phyloP scores from a whole-genome alignment of 441 rosid genomes.

The Syzygium malaccense region DNA sequence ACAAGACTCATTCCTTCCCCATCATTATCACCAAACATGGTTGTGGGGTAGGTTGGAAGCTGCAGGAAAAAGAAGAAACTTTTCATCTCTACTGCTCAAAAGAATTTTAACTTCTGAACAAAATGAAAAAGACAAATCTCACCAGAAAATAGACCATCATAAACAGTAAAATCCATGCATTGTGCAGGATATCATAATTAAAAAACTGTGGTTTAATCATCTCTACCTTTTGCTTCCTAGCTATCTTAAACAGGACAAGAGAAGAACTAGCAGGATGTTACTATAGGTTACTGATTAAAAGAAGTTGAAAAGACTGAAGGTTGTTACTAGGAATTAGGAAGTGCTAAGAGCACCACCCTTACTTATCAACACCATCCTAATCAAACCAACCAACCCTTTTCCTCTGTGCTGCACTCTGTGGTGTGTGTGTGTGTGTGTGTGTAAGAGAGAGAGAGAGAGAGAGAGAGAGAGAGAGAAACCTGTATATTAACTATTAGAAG shows the following conservation, averaged over 20 bases:
- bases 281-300: neutral
- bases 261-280: neutral
- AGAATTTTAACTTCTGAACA: neutral
- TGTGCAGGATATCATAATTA: neutral
- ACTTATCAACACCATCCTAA: neutral
- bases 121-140: neutral
- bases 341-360: neutral
- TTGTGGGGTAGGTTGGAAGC: slow-evolving; percentile 71
- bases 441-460: neutral
- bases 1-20: slow-evolving; percentile 93
- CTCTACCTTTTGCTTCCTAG: neutral
- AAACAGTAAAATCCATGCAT: neutral
- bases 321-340: neutral
- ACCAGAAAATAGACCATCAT: neutral
- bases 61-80: slow-evolving; percentile 16
- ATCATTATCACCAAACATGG: slow-evolving; percentile 57
- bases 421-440: neutral
- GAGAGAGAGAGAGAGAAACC: slow-evolving; percentile 19
- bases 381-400: neutral
- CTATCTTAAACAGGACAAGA: neutral
- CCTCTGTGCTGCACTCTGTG: neutral
- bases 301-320: neutral
- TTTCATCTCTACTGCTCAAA: neutral
- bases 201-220: neutral
- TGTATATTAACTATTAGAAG: slow-evolving; percentile 69